Conservation (phyloP, 2,329 filamentous ascomycete species). For the Fusarium nurragi region DNA sequence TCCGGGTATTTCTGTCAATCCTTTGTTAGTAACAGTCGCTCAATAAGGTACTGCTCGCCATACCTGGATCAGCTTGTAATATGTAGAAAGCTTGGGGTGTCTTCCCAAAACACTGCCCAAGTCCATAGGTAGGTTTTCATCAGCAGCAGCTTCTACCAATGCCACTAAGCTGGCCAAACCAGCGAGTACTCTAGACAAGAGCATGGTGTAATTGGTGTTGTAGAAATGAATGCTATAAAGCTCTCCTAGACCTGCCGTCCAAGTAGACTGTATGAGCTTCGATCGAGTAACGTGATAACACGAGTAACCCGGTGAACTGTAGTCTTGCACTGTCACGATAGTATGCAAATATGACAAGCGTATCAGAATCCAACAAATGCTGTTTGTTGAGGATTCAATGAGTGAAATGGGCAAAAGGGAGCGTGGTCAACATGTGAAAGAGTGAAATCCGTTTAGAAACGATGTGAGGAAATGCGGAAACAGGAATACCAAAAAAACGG, state of each 20-base stretch:
- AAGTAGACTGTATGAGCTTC: not conserved
- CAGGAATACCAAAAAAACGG: not conserved
- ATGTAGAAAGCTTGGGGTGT: conserved; percentile 56
- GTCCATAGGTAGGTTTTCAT: conserved; percentile 43
- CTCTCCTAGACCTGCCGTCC: not conserved
- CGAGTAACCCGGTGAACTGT: not conserved
- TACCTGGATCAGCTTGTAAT: conserved; percentile 56
- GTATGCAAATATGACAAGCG: not conserved
- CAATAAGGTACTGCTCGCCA: not conserved
- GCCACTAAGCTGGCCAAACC: conserved; percentile 38
- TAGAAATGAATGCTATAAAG: not conserved
- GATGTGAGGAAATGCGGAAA: not conserved
- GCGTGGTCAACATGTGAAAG: conserved; percentile 21
- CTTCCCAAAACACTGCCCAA: conserved; percentile 53
- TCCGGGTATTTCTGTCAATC: conserved; percentile 56
- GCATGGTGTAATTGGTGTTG: conserved; percentile 12
- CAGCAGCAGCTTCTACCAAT: conserved; percentile 29
- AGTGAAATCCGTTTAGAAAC: conserved; percentile 11
- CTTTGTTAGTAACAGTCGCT: not conserved
- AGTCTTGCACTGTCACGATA: not conserved
- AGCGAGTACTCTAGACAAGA: conserved; percentile 32
- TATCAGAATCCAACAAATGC: not conserved
- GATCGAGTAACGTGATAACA: not conserved
- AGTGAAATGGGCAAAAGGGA: conserved; percentile 15
- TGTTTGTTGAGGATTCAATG: not conserved